Evolutionary conservation across 2,329 filamentous ascomycete genomes (phyloP), one percentile per base, ranked within the genome.

Genomic region (Diaporthe sp.): DNA sequence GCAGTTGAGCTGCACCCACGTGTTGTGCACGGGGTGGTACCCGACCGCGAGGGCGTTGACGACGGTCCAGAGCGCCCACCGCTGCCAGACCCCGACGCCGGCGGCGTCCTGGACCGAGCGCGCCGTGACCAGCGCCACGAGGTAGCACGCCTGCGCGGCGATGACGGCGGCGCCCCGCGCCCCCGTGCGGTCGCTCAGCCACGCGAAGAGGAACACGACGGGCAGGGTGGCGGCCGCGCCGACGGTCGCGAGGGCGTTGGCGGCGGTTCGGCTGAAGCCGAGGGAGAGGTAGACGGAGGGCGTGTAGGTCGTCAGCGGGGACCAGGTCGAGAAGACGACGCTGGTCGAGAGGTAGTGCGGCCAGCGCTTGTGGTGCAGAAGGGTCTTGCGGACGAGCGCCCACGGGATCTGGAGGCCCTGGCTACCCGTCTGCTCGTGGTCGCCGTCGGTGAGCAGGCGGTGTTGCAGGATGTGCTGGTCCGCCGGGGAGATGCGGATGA

Each of bases 1-100:
- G 77, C 88, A 89, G 77, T 90, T 90, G 9, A 89, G 80, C 78
- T 89, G 87, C 25, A 88, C 81, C 88, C 88, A 90, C 0, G 86
- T 84, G 79, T 89, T 90, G 73, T 89, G 87, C 0, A 88, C 83
- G 0, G 88, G 88, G 79, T 90, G 88, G 76, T 89, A 90, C 0
- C 88, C 86, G 12, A 89, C 88, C 0, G 88, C 87, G 51, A 89
- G 85, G 2, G 81, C 82, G 79, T 90, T 89, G 4, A 89, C 83
- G 0, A 83, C 82, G 4, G 88, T 90, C 88, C 88, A 89, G 8
- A 90, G 80, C 0, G 84, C 87, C 82, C 86, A 88, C 15, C 84
- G 84, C 10, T 83, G 84, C 88, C 88, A 90, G 76, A 83, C 86
- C 0, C 85, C 85, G 0, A 87, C 85, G 8, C 59, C 55, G 17